Conservation (phyloP, 176 grass and related monocot genomes). For the Thinopyrum elongatum region DNA sequence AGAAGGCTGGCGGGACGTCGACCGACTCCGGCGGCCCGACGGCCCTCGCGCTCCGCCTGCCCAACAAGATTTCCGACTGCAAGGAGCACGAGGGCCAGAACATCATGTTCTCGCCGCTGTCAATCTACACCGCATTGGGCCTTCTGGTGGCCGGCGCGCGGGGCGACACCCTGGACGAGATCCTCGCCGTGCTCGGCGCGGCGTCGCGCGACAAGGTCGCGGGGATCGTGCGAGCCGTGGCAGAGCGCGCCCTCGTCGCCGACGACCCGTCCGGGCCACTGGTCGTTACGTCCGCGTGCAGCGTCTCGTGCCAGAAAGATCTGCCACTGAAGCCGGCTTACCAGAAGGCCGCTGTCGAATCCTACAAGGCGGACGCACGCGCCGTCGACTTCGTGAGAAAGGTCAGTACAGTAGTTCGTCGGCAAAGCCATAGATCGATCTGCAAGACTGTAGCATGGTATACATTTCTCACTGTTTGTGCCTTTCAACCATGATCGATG, state of each 20-base stretch:
- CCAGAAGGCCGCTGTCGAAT: neutral
- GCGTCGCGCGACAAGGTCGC: neutral
- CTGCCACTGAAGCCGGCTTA: conserved; percentile 18
- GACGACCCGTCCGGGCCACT: neutral
- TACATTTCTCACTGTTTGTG: too few relatives aligned
- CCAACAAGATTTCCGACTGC: neutral
- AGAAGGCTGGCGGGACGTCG: neutral
- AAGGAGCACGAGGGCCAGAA: neutral
- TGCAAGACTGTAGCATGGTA: too few relatives aligned
- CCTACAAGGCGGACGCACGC: neutral
- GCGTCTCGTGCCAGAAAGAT: conserved; percentile 26
- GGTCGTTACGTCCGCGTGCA: conserved; percentile 17
- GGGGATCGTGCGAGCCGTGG: neutral
- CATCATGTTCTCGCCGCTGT: conserved; percentile 31
- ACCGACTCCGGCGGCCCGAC: neutral
- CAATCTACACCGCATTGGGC: neutral
- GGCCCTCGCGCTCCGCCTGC: neutral
- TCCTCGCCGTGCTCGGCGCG: conserved; percentile 20
- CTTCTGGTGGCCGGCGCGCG: neutral
- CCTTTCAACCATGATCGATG: too few relatives aligned
- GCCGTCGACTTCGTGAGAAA: conserved; percentile 13
- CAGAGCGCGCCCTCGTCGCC: neutral
- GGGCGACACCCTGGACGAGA: neutral
- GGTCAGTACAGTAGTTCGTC: neutral
- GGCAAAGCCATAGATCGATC: too few relatives aligned